phyloP scores from a whole-genome alignment of 805 yeast genomes.

The Kuraishia ogatae region DNA sequence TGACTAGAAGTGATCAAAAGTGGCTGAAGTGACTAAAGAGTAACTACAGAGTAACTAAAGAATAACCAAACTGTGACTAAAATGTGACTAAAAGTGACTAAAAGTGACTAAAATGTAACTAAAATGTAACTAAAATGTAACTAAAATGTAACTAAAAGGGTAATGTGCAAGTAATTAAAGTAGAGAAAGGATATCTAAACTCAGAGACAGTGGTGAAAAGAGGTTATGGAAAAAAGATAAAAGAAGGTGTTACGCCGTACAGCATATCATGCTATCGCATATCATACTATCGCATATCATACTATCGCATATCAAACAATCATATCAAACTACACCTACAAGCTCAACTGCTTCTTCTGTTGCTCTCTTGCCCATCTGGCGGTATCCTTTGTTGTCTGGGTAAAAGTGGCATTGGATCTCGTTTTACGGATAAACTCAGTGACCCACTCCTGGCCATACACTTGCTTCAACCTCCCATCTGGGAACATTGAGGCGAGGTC shows the following conservation, averaged over 20 bases:
- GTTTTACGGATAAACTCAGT: slow-evolving; percentile 67
- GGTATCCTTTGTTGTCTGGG: slow-evolving; percentile 71
- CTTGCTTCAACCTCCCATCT: slow-evolving; percentile 61
- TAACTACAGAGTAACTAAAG: neutral
- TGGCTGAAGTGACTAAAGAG: neutral
- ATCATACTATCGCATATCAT: too few relatives aligned
- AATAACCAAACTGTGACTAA: neutral
- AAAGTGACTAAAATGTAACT: neutral
- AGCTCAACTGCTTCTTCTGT: slow-evolving; percentile 29
- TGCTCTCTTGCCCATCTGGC: slow-evolving; percentile 97
- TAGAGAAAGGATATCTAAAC: neutral
- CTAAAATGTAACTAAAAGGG: neutral
- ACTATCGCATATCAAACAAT: too few relatives aligned
- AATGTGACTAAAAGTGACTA: neutral
- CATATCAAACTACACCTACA: neutral
- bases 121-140: too few relatives aligned
- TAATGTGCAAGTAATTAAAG: neutral
- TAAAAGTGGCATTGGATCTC: slow-evolving; percentile 52
- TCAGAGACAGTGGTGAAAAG: neutral
- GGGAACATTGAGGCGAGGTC: slow-evolving; percentile 86
- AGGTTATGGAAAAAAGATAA: neutral
- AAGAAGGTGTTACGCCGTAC: too few relatives aligned
- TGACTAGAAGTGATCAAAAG: too few relatives aligned
- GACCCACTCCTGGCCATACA: slow-evolving; percentile 72
- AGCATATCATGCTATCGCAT: too few relatives aligned